Base-by-base conservation (phyloP, 176 grass and related monocot genomes). In the Ananas comosus region DNA sequence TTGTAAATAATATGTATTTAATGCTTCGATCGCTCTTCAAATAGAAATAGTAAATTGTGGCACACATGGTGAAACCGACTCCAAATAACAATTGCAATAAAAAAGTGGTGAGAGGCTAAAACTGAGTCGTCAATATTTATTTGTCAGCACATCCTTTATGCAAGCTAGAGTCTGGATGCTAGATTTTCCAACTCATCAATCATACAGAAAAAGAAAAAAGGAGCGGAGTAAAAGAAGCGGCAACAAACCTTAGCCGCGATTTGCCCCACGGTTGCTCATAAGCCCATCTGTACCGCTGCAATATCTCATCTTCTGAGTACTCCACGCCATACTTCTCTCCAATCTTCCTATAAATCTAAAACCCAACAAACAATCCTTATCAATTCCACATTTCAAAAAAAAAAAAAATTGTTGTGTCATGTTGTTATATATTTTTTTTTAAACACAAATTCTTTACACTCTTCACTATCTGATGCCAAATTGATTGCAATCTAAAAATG, bases 311-410 rank as follows among this genome's bases (percentile, higher is more conserved):
- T 76, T 97, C 93, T 0, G 86, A 92, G 51, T 90, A 99, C 25
- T 80, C 50, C 66, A 99, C 94, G 17, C 94, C 94, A 19, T 99
- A 99, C 78, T 99, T 99, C 27, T 93, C 78, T 11, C 94, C 94
- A 2, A 99, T 80, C 12, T 76, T 76, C 71, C 66, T 86, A 74
- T 99, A 99, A 10, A 99, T 91, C 94, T 97, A 64, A 28, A 70
- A 68, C 50, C 18, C 51, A 57, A 75, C 1, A 59, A 67, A 49
- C 4, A 13, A 76, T 47, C 5, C 33, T 42, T 8, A 42, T 42
- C 4, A 42, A 42, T 42, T 42, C 33, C 33, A 42, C 33, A 42
- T 42, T 42, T 42, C 4, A 59, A 74, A 71, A 54, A 51, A 21
- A 73, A 66, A 59, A 33, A 10, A 63, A 19, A n/a, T 10, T 7